phyloP scores from a whole-genome alignment of 139 green algal genomes.

The Closterium sp. region DNA sequence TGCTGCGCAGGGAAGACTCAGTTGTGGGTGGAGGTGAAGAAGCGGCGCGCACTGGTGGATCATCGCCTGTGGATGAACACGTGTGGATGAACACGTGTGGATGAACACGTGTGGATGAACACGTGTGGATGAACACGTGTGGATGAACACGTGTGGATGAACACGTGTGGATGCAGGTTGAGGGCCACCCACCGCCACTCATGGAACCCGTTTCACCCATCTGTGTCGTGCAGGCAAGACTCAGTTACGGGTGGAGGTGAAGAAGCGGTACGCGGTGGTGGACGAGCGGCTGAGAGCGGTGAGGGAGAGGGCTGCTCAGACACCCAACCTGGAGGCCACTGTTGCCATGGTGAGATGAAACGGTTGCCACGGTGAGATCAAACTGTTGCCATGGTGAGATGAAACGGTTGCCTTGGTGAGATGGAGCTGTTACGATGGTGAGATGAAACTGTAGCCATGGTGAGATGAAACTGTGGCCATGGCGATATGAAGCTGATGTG shows the following conservation, averaged over 20 bases:
- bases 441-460: background rate
- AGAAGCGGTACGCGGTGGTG: background rate
- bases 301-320: background rate
- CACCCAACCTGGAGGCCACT: background rate
- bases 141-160: too few relatives aligned
- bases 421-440: background rate
- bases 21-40: background rate
- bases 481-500: background rate
- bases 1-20: too few relatives aligned
- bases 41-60: background rate
- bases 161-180: too few relatives aligned
- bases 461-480: background rate
- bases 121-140: too few relatives aligned
- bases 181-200: too few relatives aligned
- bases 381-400: background rate
- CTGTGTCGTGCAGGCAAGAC: too few relatives aligned
- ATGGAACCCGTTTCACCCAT: too few relatives aligned
- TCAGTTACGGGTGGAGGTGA: background rate
- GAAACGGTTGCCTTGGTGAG: background rate
- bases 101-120: too few relatives aligned
- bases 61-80: too few relatives aligned
- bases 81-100: too few relatives aligned
- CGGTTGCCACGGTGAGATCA: background rate
- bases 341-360: background rate
- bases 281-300: background rate